phyloP scores from a whole-genome alignment of 2,329 filamentous ascomycete genomes.

The Fusarium pilosicola region DNA sequence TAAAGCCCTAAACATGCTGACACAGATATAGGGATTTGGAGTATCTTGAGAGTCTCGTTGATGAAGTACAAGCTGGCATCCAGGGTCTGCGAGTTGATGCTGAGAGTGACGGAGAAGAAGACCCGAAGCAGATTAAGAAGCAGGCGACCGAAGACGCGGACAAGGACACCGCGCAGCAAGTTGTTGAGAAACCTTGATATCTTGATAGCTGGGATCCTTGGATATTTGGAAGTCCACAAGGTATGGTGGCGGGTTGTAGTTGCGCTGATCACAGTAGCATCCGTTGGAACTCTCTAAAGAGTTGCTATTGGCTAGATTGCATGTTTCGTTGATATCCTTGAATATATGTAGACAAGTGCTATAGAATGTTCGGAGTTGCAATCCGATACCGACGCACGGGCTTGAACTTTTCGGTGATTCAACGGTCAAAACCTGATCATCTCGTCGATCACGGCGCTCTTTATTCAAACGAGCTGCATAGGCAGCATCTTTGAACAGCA shows the following conservation, averaged over 20 bases:
- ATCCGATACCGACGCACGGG: constrained; percentile 10
- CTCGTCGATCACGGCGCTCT: constrained; percentile 15
- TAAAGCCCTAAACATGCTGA: constrained; percentile 39
- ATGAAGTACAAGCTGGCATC: constrained; percentile 81
- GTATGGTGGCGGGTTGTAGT: constrained; percentile 5
- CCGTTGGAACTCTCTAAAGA: background rate
- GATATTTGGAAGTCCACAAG: background rate
- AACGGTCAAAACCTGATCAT: background rate
- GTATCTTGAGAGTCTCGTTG: constrained; percentile 80
- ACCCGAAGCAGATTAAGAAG: constrained; percentile 41
- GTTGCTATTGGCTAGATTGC: constrained; percentile 13
- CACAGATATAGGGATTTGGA: constrained; percentile 68
- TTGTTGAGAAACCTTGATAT: constrained; percentile 24
- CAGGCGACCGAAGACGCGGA: constrained; percentile 23
- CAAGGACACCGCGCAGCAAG: constrained; percentile 12
- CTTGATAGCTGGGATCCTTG: background rate
- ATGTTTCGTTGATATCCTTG: constrained; percentile 22
- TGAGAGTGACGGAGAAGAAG: constrained; percentile 78
- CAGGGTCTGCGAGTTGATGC: constrained; percentile 73
- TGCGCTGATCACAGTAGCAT: constrained; percentile 5
- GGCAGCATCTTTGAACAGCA: background rate
- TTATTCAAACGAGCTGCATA: background rate
- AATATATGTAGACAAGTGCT: constrained; percentile 24
- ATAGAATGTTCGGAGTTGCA: constrained; percentile 13
- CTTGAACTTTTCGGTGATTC: constrained; percentile 20